These are phyloP conservation scores for Ganoderma meredithae DNA, from an alignment of 1,284 basidiomycete genomes.

Conservation along the genomic window DNA sequence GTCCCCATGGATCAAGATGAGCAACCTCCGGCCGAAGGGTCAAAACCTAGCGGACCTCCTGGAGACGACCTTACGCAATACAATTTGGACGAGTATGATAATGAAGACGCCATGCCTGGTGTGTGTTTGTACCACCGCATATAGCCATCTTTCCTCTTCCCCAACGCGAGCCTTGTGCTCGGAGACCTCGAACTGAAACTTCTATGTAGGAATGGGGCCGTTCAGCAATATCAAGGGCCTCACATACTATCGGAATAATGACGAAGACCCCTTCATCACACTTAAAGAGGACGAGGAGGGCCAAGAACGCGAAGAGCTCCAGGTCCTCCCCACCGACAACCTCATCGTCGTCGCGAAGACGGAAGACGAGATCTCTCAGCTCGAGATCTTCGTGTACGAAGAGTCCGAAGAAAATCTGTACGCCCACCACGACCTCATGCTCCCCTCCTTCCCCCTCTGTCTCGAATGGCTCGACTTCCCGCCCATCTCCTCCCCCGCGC, in stretches of 20 bases:
- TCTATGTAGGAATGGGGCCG: constrained; percentile 74
- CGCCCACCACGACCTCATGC: constrained; percentile 97
- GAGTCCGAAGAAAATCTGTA: constrained; percentile 93
- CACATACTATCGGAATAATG: constrained; percentile 90
- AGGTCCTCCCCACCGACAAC: constrained; percentile 91
- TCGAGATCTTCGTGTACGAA: constrained; percentile 96
- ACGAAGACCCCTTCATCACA: constrained; percentile 98
- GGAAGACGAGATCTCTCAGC: constrained; percentile 95
- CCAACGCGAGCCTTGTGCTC: no score
- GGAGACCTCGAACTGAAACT: neutral
- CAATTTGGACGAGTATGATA: constrained; percentile 93
- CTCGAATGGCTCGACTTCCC: constrained; percentile 99
- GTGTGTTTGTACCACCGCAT: constrained; percentile 36
- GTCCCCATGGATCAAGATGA: constrained; percentile 45
- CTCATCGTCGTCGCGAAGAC: constrained; percentile 94
- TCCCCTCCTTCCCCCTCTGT: constrained; percentile 97
- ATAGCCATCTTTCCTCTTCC: neutral
- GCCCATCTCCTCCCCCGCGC: constrained; percentile 60
- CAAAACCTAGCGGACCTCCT: constrained; percentile 56
- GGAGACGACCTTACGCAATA: constrained; percentile 90
- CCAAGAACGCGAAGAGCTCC: constrained; percentile 89
- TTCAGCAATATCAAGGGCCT: constrained; percentile 98
- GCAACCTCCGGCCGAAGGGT: constrained; percentile 37
- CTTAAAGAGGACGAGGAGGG: constrained; percentile 90
- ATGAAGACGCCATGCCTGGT: constrained; percentile 78